Percentiles rank a stretch among this genome's conserved stretches.
Evolutionary conservation across 2,329 filamentous ascomycete genomes (phyloP).

Genomic region (Arthroderma sp.): DNA sequence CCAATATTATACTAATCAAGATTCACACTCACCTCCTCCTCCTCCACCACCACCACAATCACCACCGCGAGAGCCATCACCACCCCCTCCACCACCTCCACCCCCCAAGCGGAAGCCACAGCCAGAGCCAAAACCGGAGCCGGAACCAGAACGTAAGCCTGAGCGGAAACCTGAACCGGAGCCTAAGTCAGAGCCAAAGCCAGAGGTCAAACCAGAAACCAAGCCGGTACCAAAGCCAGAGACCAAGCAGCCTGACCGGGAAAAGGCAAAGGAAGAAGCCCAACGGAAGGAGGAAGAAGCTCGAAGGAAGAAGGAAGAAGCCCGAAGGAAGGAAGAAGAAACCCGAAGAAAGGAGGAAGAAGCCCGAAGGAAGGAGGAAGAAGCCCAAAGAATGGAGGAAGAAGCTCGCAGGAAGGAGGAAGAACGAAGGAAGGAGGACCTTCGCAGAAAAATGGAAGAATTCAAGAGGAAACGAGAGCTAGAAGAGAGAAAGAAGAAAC

Average conservation of each 20-base stretch:
- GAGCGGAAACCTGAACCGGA: constrained; percentile 1
- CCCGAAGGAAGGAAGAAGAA: constrained; percentile 25
- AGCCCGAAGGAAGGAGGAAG: constrained; percentile 23
- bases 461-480: constrained; percentile 20
- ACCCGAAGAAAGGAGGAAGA: constrained; percentile 20
- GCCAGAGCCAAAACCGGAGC: constrained; percentile 2
- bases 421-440: constrained; percentile 23
- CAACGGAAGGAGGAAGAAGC: constrained; percentile 20
- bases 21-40: constrained; percentile 4
- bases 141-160: constrained; percentile 2
- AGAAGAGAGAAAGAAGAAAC: constrained; percentile 25
- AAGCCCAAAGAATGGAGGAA: constrained; percentile 8
- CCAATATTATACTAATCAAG: constrained; percentile 7
- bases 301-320: neutral
- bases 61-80: neutral
- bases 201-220: constrained; percentile 4
- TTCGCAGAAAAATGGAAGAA: constrained; percentile 22
- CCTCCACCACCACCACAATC: constrained; percentile 3
- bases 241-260: constrained; percentile 6
- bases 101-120: constrained; percentile 1
- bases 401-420: constrained; percentile 18
- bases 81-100: constrained; percentile 4
- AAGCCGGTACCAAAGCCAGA: constrained; percentile 8
- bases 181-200: constrained; percentile 9
- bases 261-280: constrained; percentile 24